These are phyloP conservation scores for Monosporascus sp. DNA, from an alignment of 2,329 filamentous ascomycete genomes.

Conservation along the genomic window DNA sequence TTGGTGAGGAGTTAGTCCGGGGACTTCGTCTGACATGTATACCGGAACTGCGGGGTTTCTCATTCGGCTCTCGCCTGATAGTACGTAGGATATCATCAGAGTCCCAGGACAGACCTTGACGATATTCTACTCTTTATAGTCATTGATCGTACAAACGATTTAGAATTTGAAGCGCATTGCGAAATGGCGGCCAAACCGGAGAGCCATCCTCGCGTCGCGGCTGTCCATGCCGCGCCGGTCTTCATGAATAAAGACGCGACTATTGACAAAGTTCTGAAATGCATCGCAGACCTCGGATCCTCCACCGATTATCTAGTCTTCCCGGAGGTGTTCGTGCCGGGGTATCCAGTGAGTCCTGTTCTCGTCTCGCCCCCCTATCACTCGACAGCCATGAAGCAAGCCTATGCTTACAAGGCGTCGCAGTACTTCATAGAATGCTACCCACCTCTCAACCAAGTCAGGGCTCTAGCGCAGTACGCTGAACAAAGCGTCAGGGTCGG, in stretches of 20 bases:
- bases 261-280: conserved; percentile 11
- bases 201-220: conserved; percentile 6
- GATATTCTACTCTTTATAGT: background rate
- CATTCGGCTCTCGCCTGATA: background rate
- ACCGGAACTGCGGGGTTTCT: background rate
- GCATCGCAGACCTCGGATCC: conserved; percentile 11
- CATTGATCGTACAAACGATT: background rate
- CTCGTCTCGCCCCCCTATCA: background rate
- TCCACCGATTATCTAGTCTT: conserved; percentile 16
- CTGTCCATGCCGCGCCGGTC: conserved; percentile 17
- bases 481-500: conserved; percentile 16
- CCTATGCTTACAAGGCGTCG: too few relatives aligned
- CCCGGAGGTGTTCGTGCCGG: conserved; percentile 19
- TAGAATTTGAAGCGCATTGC: background rate
- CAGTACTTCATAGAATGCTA: conserved; percentile 21
- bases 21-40: background rate
- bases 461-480: conserved; percentile 15
- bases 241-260: conserved; percentile 20
- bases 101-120: background rate
- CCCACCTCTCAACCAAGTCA: conserved; percentile 14
- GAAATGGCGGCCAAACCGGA: background rate
- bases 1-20: background rate
- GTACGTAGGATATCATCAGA: background rate
- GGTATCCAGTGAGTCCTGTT: conserved; percentile 9
- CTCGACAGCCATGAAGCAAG: too few relatives aligned